A percentile compares a stretch with the other conserved stretches of the same genome.
These are phyloP conservation scores for Iberis amara DNA, from an alignment of 441 rosid species.

Conservation along the genomic window DNA sequence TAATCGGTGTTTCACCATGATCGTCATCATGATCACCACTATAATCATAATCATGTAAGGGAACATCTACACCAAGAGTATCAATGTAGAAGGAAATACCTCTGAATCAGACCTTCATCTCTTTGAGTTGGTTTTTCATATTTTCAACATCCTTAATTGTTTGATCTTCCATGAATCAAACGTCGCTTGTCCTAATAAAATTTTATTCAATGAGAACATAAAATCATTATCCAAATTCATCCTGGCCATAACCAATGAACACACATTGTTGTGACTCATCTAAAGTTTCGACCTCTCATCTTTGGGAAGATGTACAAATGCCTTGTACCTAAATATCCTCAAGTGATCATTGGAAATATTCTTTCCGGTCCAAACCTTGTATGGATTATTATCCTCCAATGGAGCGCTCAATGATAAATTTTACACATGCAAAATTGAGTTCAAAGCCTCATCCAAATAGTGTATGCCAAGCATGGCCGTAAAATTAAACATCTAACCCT, in stretches of 20 bases:
- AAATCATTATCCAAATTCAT: not conserved
- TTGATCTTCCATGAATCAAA: not conserved
- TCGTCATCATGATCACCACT: not conserved
- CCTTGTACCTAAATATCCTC: too few relatives aligned
- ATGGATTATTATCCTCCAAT: too few relatives aligned
- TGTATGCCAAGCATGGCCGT: too few relatives aligned
- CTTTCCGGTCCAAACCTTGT: too few relatives aligned
- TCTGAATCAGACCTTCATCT: not conserved
- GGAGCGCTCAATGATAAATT: too few relatives aligned
- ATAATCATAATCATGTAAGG: not conserved
- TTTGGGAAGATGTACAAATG: slow-evolving; percentile 15
- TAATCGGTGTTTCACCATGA: not conserved
- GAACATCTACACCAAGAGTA: not conserved
- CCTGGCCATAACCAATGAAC: not conserved
- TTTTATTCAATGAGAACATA: slow-evolving; percentile 1
- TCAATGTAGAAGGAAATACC: not conserved
- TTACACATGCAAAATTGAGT: too few relatives aligned
- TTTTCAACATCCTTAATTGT: not conserved
- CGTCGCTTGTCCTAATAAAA: not conserved
- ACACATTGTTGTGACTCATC: slow-evolving; percentile 7
- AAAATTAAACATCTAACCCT: too few relatives aligned
- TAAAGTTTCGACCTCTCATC: slow-evolving; percentile 24
- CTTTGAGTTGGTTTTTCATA: not conserved
- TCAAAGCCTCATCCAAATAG: too few relatives aligned
- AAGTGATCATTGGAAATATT: too few relatives aligned